phyloP scores from a whole-genome alignment of 306 rosid genomes.

The Rubus idaeus region DNA sequence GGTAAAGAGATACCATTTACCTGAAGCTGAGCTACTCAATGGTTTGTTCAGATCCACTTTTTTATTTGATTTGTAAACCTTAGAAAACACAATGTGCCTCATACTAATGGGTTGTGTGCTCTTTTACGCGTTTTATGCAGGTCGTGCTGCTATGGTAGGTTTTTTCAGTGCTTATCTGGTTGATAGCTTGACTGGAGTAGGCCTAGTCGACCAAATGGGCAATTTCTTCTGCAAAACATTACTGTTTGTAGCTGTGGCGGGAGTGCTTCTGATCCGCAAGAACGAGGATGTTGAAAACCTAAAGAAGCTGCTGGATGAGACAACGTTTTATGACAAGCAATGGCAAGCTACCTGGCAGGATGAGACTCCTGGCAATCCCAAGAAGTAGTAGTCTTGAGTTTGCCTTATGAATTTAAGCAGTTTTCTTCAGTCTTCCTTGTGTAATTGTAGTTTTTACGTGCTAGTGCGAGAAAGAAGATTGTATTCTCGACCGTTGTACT shows the following conservation, averaged over 20 bases:
- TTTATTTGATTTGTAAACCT: constrained; percentile 13
- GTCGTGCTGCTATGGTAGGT: constrained; percentile 66
- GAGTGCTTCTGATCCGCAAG: constrained; percentile 91
- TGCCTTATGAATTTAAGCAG: background rate
- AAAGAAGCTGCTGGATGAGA: constrained; percentile 83
- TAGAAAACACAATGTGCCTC: constrained; percentile 7
- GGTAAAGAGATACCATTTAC: constrained; percentile 93
- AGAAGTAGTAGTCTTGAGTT: constrained; percentile 39
- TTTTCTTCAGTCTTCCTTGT: constrained; percentile 3
- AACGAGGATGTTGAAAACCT: constrained; percentile 79
- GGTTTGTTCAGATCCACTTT: constrained; percentile 50
- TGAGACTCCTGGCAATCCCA: constrained; percentile 51
- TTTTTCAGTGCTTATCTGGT: constrained; percentile 95
- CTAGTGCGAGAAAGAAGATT: constrained; percentile 7
- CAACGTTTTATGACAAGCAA: constrained; percentile 95
- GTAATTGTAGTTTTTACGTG: constrained; percentile 7
- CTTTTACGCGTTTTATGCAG: constrained; percentile 32
- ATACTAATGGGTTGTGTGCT: background rate
- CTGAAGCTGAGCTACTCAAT: constrained; percentile 93
- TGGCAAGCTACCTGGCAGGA: constrained; percentile 99
- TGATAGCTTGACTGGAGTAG: constrained; percentile 98
- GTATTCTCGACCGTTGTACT: background rate
- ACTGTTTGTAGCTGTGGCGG: constrained; percentile 74
- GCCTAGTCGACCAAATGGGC: constrained; percentile 92
- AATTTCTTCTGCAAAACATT: constrained; percentile 94